These are phyloP conservation scores for Candida adriatica DNA, from an alignment of 805 yeast genomes.

Conservation along the genomic window DNA sequence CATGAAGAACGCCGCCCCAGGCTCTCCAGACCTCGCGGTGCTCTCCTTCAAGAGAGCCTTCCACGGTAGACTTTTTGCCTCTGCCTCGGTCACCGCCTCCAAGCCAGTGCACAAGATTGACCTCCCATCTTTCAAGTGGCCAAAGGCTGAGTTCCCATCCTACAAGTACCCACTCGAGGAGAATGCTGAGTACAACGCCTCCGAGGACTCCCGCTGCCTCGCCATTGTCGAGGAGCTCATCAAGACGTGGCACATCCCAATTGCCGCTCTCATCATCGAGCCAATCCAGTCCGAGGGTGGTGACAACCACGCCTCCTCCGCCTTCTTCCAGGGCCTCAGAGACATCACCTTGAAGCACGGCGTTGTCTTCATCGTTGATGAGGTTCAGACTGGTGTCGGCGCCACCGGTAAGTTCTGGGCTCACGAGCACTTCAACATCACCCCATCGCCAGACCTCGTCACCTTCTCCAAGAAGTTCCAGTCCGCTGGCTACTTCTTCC, in stretches of 20 bases:
- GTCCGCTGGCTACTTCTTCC: slow-evolving; percentile 82
- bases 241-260: slow-evolving; percentile 61
- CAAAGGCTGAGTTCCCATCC: slow-evolving; percentile 87
- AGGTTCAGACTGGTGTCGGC: slow-evolving; percentile 88
- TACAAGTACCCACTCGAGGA: slow-evolving; percentile 79
- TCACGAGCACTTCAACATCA: slow-evolving; percentile 74
- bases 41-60: slow-evolving; percentile 82
- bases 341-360: slow-evolving; percentile 66
- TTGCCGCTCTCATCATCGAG: slow-evolving; percentile 86
- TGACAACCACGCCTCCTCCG: slow-evolving; percentile 76
- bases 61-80: slow-evolving; percentile 93
- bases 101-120: slow-evolving; percentile 92
- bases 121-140: slow-evolving; percentile 94
- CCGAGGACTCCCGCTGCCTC: slow-evolving; percentile 80
- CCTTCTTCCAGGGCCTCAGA: slow-evolving; percentile 77
- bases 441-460: slow-evolving; percentile 75
- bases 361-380: slow-evolving; percentile 71
- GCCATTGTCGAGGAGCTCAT: slow-evolving; percentile 67
- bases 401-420: slow-evolving; percentile 87
- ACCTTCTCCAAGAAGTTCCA: slow-evolving; percentile 87
- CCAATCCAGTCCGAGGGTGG: slow-evolving; percentile 93
- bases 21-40: slow-evolving; percentile 81
- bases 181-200: slow-evolving; percentile 52
- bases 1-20: slow-evolving; percentile 82
- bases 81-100: slow-evolving; percentile 86